phyloP scores from a whole-genome alignment of 2,329 filamentous ascomycete genomes.

The Stagonosporopsis cucurbitacearum region DNA sequence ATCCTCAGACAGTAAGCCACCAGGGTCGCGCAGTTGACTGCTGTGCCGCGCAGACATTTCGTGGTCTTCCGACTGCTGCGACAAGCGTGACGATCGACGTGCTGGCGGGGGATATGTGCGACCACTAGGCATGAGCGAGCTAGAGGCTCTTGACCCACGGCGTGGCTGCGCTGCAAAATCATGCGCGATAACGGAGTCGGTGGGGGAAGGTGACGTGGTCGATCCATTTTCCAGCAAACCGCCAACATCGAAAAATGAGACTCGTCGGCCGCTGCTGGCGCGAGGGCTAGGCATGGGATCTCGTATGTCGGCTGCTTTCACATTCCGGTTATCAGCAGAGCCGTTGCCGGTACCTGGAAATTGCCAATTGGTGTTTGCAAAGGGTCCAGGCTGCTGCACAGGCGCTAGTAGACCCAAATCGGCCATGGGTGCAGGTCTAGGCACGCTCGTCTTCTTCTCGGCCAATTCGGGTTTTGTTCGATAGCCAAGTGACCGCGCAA shows the following conservation, averaged over 20 bases:
- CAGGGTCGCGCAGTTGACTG: constrained; percentile 36
- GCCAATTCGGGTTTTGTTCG: constrained; percentile 63
- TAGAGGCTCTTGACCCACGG: constrained; percentile 42
- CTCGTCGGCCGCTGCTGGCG: constrained; percentile 57
- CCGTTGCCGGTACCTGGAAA: constrained; percentile 37
- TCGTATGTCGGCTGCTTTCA: constrained; percentile 33
- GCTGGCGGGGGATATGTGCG: constrained; percentile 35
- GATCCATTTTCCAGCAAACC: constrained; percentile 69
- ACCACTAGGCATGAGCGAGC: constrained; percentile 27
- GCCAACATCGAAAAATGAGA: constrained; percentile 87
- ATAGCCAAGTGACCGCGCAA: constrained; percentile 80
- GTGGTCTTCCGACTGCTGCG: constrained; percentile 44
- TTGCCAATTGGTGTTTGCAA: constrained; percentile 42
- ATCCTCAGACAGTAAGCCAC: constrained; percentile 35
- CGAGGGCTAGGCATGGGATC: constrained; percentile 49
- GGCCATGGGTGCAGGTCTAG: constrained; percentile 48
- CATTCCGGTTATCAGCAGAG: constrained; percentile 30
- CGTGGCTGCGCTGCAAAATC: constrained; percentile 51
- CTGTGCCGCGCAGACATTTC: constrained; percentile 34
- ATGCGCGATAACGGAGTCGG: constrained; percentile 47
- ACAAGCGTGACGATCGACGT: constrained; percentile 42
- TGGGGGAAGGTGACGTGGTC: constrained; percentile 37
- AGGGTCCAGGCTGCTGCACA: constrained; percentile 30
- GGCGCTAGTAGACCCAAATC: constrained; percentile 37
- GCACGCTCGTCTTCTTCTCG: constrained; percentile 50